Evolutionary conservation across 352 stramenopile species (phyloP).

Genomic region (Phytopythium aichiense): DNA sequence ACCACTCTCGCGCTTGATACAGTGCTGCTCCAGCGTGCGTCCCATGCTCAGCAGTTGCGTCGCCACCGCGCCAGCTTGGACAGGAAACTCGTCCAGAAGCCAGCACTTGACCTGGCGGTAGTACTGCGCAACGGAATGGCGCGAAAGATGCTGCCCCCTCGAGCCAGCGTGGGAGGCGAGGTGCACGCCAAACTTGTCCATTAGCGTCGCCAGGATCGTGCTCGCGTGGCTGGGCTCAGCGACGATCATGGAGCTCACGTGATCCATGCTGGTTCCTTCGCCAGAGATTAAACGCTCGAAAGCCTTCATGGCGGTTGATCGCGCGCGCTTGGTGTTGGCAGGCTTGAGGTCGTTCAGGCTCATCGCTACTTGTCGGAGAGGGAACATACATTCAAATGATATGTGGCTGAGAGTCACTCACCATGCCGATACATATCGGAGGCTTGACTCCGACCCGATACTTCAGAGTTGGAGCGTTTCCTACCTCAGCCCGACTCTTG

Average conservation of each 20-base stretch:
- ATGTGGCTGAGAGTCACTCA: neutral
- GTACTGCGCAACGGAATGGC: too few relatives aligned
- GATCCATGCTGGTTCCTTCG: conserved; percentile 1
- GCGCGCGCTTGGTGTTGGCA: conserved; percentile 17
- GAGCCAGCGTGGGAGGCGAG: too few relatives aligned
- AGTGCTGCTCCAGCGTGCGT: neutral
- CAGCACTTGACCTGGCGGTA: too few relatives aligned
- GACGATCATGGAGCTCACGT: neutral
- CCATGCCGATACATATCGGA: conserved; percentile 7
- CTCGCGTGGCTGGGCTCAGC: conserved; percentile 3
- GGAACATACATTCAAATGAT: conserved; percentile 5
- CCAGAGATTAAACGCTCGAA: conserved; percentile 15
- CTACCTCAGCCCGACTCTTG: neutral
- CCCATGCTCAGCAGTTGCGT: too few relatives aligned
- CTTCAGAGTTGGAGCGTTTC: conserved; percentile 3
- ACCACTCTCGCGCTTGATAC: neutral
- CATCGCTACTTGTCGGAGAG: conserved; percentile 12
- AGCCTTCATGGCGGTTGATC: conserved; percentile 6
- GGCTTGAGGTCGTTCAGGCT: conserved; percentile 15
- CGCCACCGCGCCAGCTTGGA: too few relatives aligned
- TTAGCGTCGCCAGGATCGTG: conserved; percentile 7
- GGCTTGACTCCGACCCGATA: conserved; percentile 4
- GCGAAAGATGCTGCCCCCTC: too few relatives aligned
- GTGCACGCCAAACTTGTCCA: conserved; percentile 18
- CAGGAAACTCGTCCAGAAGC: too few relatives aligned